Base-by-base conservation (phyloP, 768 basidiomycete species). In the Amanita pseudoporphyria region DNA sequence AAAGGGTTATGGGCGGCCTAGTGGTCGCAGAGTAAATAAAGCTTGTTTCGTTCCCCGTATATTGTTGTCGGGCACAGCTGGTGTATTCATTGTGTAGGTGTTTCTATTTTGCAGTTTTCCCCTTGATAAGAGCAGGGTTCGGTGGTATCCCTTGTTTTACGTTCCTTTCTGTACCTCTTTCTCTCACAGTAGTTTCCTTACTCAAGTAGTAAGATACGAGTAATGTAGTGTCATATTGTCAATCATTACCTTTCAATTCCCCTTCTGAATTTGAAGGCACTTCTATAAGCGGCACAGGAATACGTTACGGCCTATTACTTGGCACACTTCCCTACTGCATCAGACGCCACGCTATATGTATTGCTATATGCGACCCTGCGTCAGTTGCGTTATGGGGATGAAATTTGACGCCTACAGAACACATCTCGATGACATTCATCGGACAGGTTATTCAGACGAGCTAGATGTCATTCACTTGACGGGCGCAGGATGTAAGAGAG, bases 1-100 rank as follows among this genome's bases (percentile, higher is more conserved):
- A 87, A 65, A 77, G 81, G 68, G 81, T 79, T 19, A 83, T 88
- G 81, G 82, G 79, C 58, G 77, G 81, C 43, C 72, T 89, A 58
- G 71, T 78, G 45, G 81, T 85, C 52, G 82, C 82, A 47, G 86
- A 89, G 73, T 88, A 65, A 77, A 58, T 55, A 54, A 30, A 40
- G 19, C 14, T 16, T 13, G 7, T 18, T 47, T 18, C 13, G 6
- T 30, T 24, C 38, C 41, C 42, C 43, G n/a, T 19, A 19, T 28
- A 28, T n/a, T 41, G 21, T 22, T 41, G 40, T 41, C 24, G 40
- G 24, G 19, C 13, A 41, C 44, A 32, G 26, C 44, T 24, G 26
- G 37, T 47, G 43, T 45, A 45, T 41, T 41, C 35, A 36, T 41
- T 41, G 40, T 41, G 19, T 41, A 40, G 38, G 38, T 36, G 12